A percentile compares a stretch with the other conserved stretches of the same genome.
Conservation (phyloP, 352 stramenopile genomes). For the Poterioochromonas sp. region DNA sequence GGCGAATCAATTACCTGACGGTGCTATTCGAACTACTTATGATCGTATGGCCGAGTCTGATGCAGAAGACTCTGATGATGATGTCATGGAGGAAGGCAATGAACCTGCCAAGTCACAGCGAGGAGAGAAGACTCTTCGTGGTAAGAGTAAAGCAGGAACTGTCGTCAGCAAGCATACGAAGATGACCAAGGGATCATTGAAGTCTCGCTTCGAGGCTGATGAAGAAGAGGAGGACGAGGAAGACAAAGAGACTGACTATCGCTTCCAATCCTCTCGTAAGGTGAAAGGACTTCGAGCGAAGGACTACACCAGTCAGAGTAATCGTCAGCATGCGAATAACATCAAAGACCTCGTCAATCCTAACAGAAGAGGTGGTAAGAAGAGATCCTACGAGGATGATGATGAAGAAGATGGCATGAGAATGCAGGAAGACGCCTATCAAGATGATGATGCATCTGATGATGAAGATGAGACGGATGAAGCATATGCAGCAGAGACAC, state of each 20-base stretch:
- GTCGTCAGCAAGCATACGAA: no score
- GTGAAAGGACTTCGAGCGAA: background rate
- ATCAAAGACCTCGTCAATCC: no score
- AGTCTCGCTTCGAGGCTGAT: no score
- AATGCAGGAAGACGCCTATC: background rate
- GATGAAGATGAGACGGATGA: no score
- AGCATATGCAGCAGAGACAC: no score
- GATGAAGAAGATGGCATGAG: background rate
- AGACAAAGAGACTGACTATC: background rate
- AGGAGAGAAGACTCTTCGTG: background rate
- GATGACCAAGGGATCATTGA: background rate
- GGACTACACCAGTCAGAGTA: no score
- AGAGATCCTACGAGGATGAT: background rate
- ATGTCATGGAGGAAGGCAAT: no score
- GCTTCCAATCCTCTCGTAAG: background rate
- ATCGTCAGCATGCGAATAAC: no score
- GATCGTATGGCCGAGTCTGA: slow-evolving; percentile 26
- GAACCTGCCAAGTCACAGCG: background rate
- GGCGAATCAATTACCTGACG: no score
- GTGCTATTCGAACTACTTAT: background rate
- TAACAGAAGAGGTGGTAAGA: no score
- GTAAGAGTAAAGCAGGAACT: background rate
- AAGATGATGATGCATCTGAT: background rate
- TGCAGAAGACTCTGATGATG: background rate
- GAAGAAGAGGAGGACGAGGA: slow-evolving; percentile 10